phyloP scores from a whole-genome alignment of 768 basidiomycete species.

The Calocybe cyanea region DNA sequence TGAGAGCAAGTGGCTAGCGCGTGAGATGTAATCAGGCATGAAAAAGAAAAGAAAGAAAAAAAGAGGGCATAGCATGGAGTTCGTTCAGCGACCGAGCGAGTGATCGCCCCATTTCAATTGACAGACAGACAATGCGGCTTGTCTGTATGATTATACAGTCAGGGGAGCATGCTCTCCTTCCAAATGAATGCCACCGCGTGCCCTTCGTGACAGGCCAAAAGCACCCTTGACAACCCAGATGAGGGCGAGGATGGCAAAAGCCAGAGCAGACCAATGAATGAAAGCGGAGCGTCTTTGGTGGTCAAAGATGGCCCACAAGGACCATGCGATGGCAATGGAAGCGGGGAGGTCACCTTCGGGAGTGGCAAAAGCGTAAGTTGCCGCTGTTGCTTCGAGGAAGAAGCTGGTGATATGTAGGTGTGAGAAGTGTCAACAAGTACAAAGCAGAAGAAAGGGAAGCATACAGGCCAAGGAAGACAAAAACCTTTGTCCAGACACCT shows the following conservation, averaged over 20 bases:
- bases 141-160: constrained; percentile 32
- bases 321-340: constrained; percentile 87
- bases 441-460: constrained; percentile 21
- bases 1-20: background rate
- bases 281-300: constrained; percentile 66
- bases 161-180: constrained; percentile 91
- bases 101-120: too few relatives aligned
- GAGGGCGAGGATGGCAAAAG: constrained; percentile 78
- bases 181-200: constrained; percentile 51
- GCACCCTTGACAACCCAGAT: constrained; percentile 81
- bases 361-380: constrained; percentile 91
- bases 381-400: constrained; percentile 90
- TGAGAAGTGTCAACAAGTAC: constrained; percentile 2
- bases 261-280: constrained; percentile 89
- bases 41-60: background rate
- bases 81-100: too few relatives aligned
- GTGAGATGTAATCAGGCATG: constrained; percentile 10
- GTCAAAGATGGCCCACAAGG: constrained; percentile 90
- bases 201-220: constrained; percentile 47
- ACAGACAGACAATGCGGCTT: background rate
- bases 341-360: constrained; percentile 91
- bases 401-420: constrained; percentile 40
- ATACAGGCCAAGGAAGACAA: constrained; percentile 88
- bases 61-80: background rate
- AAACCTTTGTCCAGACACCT: constrained; percentile 91